Conservation (phyloP, 805 yeast genomes). For the Ogataea neopini region DNA sequence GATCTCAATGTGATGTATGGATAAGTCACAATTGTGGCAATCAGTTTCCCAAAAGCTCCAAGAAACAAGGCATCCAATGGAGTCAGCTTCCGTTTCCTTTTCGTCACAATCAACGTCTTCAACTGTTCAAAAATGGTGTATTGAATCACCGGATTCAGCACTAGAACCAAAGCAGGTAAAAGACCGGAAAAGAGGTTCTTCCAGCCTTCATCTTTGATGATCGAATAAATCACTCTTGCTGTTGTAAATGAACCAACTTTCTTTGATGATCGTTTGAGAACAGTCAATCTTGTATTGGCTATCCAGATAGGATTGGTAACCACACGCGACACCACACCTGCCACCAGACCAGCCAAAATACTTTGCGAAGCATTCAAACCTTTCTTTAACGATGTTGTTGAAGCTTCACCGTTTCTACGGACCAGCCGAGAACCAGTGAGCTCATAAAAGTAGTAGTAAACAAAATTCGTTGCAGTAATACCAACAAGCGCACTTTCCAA, state of each 20-base stretch:
- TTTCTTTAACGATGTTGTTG: slow-evolving; percentile 12
- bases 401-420: slow-evolving; percentile 16
- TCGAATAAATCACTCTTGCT: slow-evolving; percentile 56
- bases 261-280: slow-evolving; percentile 36
- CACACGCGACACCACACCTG: slow-evolving; percentile 82
- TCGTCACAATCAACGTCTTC: slow-evolving; percentile 61
- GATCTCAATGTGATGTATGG: slow-evolving; percentile 90
- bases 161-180: slow-evolving; percentile 83
- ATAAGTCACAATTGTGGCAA: slow-evolving; percentile 87
- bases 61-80: slow-evolving; percentile 78
- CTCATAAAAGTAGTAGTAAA: slow-evolving; percentile 90
- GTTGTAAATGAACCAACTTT: slow-evolving; percentile 32
- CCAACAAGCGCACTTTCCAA: slow-evolving; percentile 87
- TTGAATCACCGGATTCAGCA: slow-evolving; percentile 86
- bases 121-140: slow-evolving; percentile 90
- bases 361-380: slow-evolving; percentile 65
- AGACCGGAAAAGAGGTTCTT: slow-evolving; percentile 79
- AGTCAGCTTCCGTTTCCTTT: slow-evolving; percentile 53
- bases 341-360: slow-evolving; percentile 76
- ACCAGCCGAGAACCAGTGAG: slow-evolving; percentile 42
- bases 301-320: slow-evolving; percentile 93
- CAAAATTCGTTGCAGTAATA: slow-evolving; percentile 80
- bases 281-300: slow-evolving; percentile 87
- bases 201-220: slow-evolving; percentile 70
- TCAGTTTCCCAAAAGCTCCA: slow-evolving; percentile 87